Conservation (phyloP, 805 yeast species). For the Starmera quercuum region DNA sequence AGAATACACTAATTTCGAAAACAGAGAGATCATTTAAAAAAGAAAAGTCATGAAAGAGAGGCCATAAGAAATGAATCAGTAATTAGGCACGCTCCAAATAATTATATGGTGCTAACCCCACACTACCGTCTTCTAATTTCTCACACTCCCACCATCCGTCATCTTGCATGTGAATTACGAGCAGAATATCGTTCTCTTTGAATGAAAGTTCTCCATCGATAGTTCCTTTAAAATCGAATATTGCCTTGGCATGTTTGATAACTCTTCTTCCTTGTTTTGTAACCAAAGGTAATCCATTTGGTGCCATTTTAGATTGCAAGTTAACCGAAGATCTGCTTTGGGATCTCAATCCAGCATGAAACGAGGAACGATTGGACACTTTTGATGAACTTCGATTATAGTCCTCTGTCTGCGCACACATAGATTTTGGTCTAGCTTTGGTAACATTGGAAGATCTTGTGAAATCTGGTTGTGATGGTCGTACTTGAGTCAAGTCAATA, state of each 20-base stretch:
- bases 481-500: not conserved
- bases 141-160: slow-evolving; percentile 78
- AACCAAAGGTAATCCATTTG: slow-evolving; percentile 33
- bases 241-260: slow-evolving; percentile 43
- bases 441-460: not conserved
- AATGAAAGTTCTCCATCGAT: slow-evolving; percentile 56
- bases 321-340: slow-evolving; percentile 17
- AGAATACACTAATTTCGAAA: no score
- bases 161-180: slow-evolving; percentile 49
- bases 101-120: slow-evolving; percentile 61
- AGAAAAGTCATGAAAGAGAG: not conserved
- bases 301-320: slow-evolving; percentile 16
- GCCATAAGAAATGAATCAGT: not conserved
- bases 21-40: no score
- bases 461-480: not conserved
- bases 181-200: slow-evolving; percentile 46
- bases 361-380: slow-evolving; percentile 13
- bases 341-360: slow-evolving; percentile 19
- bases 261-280: slow-evolving; percentile 50
- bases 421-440: not conserved
- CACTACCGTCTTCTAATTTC: slow-evolving; percentile 28
- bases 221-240: slow-evolving; percentile 50
- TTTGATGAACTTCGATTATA: slow-evolving; percentile 5
- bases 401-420: not conserved
- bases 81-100: slow-evolving; percentile 24